These are phyloP conservation scores for Paecilomyces dactylethromorphus DNA, from an alignment of 2,329 filamentous ascomycete species.

Conservation along the genomic window DNA sequence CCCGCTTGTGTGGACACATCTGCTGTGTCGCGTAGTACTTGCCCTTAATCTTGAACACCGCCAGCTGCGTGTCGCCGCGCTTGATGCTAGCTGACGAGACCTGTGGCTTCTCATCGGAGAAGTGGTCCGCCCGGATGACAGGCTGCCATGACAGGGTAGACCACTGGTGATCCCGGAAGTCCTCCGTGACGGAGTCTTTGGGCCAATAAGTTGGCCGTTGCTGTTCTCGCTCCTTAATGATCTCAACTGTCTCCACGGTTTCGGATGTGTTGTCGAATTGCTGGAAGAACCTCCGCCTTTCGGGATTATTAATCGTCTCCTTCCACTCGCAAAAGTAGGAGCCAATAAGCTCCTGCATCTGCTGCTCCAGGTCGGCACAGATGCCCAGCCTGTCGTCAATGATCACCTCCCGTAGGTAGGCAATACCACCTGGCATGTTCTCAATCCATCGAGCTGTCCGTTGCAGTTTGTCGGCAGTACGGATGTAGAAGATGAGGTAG, in stretches of 20 bases:
- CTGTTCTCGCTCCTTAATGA: slow-evolving; percentile 66
- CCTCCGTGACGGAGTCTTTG: slow-evolving; percentile 57
- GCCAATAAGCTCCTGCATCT: slow-evolving; percentile 80
- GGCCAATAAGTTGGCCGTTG: slow-evolving; percentile 71
- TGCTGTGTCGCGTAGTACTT: slow-evolving; percentile 82
- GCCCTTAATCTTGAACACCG: slow-evolving; percentile 75
- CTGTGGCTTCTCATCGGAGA: slow-evolving; percentile 63
- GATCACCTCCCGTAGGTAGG: slow-evolving; percentile 75
- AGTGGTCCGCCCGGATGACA: slow-evolving; percentile 63
- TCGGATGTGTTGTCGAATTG: slow-evolving; percentile 82
- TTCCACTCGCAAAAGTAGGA: slow-evolving; percentile 91
- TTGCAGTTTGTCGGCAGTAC: slow-evolving; percentile 84
- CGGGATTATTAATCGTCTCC: slow-evolving; percentile 66
- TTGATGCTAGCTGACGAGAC: slow-evolving; percentile 68
- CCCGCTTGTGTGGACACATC: slow-evolving; percentile 90
- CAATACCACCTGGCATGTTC: slow-evolving; percentile 72
- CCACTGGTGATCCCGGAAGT: slow-evolving; percentile 68
- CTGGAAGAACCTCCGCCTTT: slow-evolving; percentile 61
- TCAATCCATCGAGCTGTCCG: slow-evolving; percentile 86
- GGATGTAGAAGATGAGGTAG: slow-evolving; percentile 89
- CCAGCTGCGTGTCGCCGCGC: slow-evolving; percentile 81
- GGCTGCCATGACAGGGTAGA: slow-evolving; percentile 68
- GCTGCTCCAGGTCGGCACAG: slow-evolving; percentile 71
- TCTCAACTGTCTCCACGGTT: slow-evolving; percentile 62
- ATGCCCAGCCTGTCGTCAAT: slow-evolving; percentile 83